Evolutionary conservation across 2,329 filamentous ascomycete genomes (phyloP).

Genomic region (Rutstroemia sp.): DNA sequence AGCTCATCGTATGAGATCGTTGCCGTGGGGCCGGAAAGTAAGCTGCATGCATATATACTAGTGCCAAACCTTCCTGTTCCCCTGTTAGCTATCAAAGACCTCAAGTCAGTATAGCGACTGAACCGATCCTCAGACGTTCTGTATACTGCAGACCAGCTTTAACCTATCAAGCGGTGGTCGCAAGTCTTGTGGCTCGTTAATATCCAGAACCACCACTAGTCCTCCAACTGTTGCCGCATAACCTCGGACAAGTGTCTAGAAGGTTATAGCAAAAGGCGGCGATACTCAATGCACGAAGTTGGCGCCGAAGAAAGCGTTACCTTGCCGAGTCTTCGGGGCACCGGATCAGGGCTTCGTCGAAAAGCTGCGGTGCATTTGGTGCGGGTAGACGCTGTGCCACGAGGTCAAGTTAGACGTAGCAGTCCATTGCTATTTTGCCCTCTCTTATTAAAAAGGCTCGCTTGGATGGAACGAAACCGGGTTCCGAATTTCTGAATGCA

Average conservation of each 20-base stretch:
- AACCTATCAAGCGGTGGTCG: background rate
- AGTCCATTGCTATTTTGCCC: background rate
- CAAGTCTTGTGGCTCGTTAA: background rate
- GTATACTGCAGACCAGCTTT: background rate
- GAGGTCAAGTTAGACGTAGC: background rate
- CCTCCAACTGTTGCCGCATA: background rate
- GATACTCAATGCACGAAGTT: background rate
- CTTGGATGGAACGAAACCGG: background rate
- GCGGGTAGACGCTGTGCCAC: background rate
- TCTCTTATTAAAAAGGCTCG: background rate
- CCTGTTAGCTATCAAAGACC: background rate
- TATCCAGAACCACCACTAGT: background rate
- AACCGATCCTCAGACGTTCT: background rate
- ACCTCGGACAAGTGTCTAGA: background rate
- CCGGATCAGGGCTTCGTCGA: background rate
- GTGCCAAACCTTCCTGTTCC: background rate
- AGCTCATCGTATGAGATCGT: background rate
- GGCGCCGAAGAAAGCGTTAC: background rate
- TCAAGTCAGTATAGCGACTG: background rate
- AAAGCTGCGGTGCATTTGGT: background rate
- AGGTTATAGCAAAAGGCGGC: background rate
- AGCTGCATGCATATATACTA: background rate
- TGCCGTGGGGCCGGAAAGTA: background rate
- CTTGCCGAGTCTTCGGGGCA: background rate
- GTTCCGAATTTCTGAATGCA: background rate